Evolutionary conservation across 78 protist genomes (phyloP), one percentile per base, ranked within the genome.

Genomic region (Dictyostelium citrinum): DNA sequence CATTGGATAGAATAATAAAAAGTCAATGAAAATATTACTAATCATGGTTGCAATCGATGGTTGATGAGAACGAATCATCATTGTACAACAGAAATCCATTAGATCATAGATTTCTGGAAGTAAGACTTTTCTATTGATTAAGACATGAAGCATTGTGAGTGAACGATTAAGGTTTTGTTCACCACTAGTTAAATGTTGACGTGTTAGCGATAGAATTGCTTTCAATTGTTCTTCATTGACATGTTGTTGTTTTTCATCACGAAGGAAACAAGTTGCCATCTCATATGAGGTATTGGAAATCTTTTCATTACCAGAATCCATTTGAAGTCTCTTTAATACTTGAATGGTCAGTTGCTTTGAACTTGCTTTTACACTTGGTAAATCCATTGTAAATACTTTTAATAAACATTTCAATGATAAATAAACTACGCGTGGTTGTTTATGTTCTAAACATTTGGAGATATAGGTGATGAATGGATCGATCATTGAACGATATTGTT

Each of bases 1-100:
- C 93, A 88, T 88, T 79, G 93, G 93, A 88, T 88, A 88, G 16
- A 37, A 78, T 1, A 88, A 16, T 14, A 88, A 9, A 27, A 88
- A 88, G 46, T 88, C 93, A 11, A 88, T 76, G 33, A 88, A 51
- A 71, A 88, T 55, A 43, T 39, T 58, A 10, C 81, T 29, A n/a
- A 88, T 45, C 5, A 27, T n/a, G 0, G 37, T 31, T 16, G 81
- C 58, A 35, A 78, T 49, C 3, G 17, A 20, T 10, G 49, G 22
- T 11, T 31, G 45, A 24, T 43, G 67, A 0, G 93, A 35, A 49
- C 85, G 64, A 46, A 88, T 72, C 93, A 88, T 77, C 80, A 88
- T 78, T 20, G 82, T n/a, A 31, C 80, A 16, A 5, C 79, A 31
- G 1, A 88, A 3, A 58, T 88, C 93, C 76, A 88, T 64, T 11